A percentile compares a stretch with the other conserved stretches of the same genome.
Conservation (phyloP, 2,329 filamentous ascomycete species). For the Cordyceps sp. region DNA sequence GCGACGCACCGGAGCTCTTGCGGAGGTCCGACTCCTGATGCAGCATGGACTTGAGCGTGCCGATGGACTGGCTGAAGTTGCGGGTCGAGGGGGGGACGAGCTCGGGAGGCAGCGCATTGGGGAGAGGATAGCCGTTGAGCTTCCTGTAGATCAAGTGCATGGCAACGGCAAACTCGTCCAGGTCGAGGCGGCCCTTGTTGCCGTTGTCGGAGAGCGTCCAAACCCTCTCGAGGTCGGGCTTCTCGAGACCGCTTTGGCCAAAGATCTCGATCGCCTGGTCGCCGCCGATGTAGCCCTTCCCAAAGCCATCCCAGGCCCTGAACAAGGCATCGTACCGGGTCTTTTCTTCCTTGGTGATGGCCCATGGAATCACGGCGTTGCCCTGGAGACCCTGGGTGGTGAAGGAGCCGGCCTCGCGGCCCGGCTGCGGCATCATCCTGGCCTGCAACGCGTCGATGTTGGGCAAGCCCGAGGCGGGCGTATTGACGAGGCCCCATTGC, state of each 20-base stretch:
- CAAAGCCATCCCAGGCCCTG: slow-evolving; percentile 88
- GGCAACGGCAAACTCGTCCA: slow-evolving; percentile 94
- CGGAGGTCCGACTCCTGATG: slow-evolving; percentile 78
- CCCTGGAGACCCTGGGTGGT: slow-evolving; percentile 78
- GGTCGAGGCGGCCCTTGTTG: slow-evolving; percentile 83
- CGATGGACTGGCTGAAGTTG: slow-evolving; percentile 85
- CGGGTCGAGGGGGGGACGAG: slow-evolving; percentile 87
- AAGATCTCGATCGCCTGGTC: slow-evolving; percentile 94
- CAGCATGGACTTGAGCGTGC: slow-evolving; percentile 78
- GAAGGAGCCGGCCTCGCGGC: slow-evolving; percentile 67
- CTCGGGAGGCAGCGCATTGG: slow-evolving; percentile 74
- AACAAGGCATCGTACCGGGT: slow-evolving; percentile 91
- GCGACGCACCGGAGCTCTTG: slow-evolving; percentile 74
- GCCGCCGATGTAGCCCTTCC: slow-evolving; percentile 82
- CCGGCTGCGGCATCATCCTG: slow-evolving; percentile 94
- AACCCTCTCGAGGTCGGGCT: slow-evolving; percentile 74
- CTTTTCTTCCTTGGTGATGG: slow-evolving; percentile 97
- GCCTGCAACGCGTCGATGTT: slow-evolving; percentile 88
- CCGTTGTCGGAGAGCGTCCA: slow-evolving; percentile 92
- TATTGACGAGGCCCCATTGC: slow-evolving; percentile 97
- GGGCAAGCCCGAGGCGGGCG: slow-evolving; percentile 72
- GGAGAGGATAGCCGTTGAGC: slow-evolving; percentile 87
- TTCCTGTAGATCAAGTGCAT: slow-evolving; percentile 99
- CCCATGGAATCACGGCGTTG: slow-evolving; percentile 94
- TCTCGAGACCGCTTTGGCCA: slow-evolving; percentile 85